Evolutionary conservation across 2,329 filamentous ascomycete genomes (phyloP).

Genomic region (Colletotrichum tamarilloi): DNA sequence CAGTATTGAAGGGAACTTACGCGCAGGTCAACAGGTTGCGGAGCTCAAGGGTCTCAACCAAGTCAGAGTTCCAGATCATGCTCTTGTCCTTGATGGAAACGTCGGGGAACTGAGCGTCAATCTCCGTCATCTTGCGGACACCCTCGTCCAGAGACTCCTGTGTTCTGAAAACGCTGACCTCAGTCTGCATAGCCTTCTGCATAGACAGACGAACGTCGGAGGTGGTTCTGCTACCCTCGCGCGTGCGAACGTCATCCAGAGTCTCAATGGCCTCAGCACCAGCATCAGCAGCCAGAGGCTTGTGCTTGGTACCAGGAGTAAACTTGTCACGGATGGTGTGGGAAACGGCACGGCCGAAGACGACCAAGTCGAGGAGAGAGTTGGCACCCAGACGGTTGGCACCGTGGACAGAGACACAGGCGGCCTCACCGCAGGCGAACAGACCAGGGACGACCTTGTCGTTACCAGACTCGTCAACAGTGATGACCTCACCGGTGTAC

Average conservation of each 20-base stretch:
- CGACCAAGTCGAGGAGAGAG: slow-evolving; percentile 96
- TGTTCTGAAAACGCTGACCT: slow-evolving; percentile 96
- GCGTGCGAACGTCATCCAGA: slow-evolving; percentile 86
- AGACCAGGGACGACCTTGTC: slow-evolving; percentile 95
- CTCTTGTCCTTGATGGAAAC: slow-evolving; percentile 97
- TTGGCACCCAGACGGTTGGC: slow-evolving; percentile 98
- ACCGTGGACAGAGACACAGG: slow-evolving; percentile 97
- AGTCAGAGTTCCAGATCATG: slow-evolving; percentile 99
- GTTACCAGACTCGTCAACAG: slow-evolving; percentile 84
- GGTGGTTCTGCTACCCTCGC: slow-evolving; percentile 87
- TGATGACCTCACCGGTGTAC: slow-evolving; percentile 96
- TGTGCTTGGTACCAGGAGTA: slow-evolving; percentile 82
- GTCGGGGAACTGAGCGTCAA: slow-evolving; percentile 83
- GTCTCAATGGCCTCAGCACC: slow-evolving; percentile 88
- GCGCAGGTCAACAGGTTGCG: slow-evolving; percentile 97
- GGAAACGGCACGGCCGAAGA: slow-evolving; percentile 96
- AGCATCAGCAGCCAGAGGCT: slow-evolving; percentile 84
- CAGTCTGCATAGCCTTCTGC: slow-evolving; percentile 98
- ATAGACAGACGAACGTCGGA: slow-evolving; percentile 89
- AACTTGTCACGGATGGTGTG: slow-evolving; percentile 98
- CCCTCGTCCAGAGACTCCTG: slow-evolving; percentile 94
- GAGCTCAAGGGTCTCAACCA: slow-evolving; percentile 95
- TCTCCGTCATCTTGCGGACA: slow-evolving; percentile 86
- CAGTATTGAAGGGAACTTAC: slow-evolving; percentile 68
- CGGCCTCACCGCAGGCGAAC: slow-evolving; percentile 96